Conservation (phyloP, 1,139 yeast species). For the Pichia sp. region DNA sequence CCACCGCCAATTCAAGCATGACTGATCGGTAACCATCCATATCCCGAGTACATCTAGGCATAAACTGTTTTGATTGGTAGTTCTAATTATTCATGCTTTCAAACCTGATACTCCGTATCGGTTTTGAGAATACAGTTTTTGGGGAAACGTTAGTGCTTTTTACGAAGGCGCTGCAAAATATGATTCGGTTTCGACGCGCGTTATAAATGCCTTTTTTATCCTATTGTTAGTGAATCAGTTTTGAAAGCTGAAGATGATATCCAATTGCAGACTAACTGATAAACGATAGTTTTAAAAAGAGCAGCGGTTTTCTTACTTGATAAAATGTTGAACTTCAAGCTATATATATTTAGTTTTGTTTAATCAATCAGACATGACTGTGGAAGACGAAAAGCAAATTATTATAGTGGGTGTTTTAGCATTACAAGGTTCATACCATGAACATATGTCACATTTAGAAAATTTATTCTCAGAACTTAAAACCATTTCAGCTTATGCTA, state of each 20-base stretch:
- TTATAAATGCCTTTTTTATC: not conserved
- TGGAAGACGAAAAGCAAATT: conserved; percentile 12
- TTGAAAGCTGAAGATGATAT: conserved; percentile 5
- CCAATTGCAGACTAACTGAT: not conserved
- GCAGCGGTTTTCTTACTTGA: no score
- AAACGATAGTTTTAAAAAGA: no score
- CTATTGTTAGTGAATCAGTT: not conserved
- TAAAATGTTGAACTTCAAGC: no score
- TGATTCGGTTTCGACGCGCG: not conserved
- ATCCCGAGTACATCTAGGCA: no score
- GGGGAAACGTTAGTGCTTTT: no score
- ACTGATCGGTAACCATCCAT: no score
- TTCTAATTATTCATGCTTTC: no score
- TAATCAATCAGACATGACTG: conserved; percentile 1
- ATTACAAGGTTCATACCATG: conserved; percentile 74
- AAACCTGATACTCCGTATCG: no score
- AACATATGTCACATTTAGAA: conserved; percentile 55
- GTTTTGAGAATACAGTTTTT: no score
- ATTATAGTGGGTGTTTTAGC: conserved; percentile 63
- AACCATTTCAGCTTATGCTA: conserved; percentile 14
- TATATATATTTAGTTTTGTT: no score
- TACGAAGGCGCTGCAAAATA: not conserved
- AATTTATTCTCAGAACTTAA: conserved; percentile 37
- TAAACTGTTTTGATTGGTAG: no score
- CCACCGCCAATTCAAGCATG: no score